Evolutionary conservation across 2,329 filamentous ascomycete genomes (phyloP).

Genomic region (Colletotrichum godetiae): DNA sequence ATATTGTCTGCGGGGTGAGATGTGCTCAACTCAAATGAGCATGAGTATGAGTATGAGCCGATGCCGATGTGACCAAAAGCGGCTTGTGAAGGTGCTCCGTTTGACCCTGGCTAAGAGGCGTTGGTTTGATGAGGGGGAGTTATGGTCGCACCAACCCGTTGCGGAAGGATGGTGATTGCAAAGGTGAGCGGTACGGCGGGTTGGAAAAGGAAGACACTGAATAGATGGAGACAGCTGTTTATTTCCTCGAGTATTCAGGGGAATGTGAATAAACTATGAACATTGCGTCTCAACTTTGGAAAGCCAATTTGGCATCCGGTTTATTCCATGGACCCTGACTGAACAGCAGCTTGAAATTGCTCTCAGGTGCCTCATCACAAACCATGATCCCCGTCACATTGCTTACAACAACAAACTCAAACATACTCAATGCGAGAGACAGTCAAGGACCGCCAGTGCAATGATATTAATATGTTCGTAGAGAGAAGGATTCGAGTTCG

Average conservation of each 20-base stretch:
- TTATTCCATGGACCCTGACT: background rate
- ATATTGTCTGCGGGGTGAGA: background rate
- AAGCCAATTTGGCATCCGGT: background rate
- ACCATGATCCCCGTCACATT: background rate
- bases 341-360: background rate
- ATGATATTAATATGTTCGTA: background rate
- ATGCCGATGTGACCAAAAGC: background rate
- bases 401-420: background rate
- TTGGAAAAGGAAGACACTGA: background rate
- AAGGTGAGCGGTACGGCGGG: background rate
- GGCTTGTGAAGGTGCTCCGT: background rate
- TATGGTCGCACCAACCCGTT: background rate
- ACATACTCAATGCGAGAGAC: background rate
- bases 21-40: background rate
- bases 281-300: background rate
- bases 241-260: background rate
- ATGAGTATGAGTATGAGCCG: background rate
- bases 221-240: background rate
- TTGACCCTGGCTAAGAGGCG: background rate
- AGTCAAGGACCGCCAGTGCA: background rate
- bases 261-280: background rate
- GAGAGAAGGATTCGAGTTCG: too few species aligned
- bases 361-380: background rate
- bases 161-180: background rate
- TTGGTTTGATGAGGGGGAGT: background rate